Evolutionary conservation across 495 filamentous ascomycete genomes (phyloP).

Genomic region (Neurospora sp.): DNA sequence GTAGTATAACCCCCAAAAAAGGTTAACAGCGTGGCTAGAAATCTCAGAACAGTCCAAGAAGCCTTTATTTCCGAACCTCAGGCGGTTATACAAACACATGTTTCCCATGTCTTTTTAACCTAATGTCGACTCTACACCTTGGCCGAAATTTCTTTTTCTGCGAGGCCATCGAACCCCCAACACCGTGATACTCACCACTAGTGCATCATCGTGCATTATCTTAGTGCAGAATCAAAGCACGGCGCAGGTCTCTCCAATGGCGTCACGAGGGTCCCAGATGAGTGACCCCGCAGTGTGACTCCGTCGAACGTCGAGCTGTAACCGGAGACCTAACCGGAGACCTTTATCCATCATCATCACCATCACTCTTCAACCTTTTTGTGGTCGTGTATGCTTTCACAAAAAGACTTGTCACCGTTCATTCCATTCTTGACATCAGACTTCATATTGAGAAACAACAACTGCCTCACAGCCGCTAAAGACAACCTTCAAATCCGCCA

Average conservation of each 20-base stretch:
- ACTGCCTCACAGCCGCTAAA: neutral
- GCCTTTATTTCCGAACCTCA: neutral
- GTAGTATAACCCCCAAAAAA: neutral
- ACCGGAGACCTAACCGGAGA: neutral
- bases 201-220: neutral
- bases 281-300: neutral
- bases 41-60: neutral
- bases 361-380: neutral
- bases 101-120: neutral
- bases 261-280: neutral
- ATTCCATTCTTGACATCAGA: neutral
- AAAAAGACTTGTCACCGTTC: neutral
- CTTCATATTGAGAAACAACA: neutral
- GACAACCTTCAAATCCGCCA: conserved; percentile 1
- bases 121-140: neutral
- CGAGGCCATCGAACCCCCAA: neutral
- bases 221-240: neutral
- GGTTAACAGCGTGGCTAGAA: neutral
- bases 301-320: neutral
- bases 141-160: neutral
- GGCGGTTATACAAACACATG: neutral
- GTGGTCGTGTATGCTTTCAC: neutral
- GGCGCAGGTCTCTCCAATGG: neutral
- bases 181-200: neutral
- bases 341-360: neutral